Evolutionary conservation across 352 stramenopile genomes (phyloP).

Genomic region (Pythium brachiatum): DNA sequence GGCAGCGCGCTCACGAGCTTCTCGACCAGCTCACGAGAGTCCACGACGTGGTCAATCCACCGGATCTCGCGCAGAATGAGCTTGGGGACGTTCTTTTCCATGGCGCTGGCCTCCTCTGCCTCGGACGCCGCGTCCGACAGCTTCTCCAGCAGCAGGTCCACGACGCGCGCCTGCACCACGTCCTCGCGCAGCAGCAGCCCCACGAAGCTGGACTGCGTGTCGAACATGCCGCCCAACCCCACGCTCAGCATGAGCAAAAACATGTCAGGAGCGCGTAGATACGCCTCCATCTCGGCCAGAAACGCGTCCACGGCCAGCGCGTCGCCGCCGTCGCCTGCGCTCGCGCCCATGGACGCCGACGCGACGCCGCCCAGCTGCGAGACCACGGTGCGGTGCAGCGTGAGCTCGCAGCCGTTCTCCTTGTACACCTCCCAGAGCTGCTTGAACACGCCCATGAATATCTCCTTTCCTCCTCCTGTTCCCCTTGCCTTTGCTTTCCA

Average conservation of each 20-base stretch:
- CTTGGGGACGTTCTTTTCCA: slow-evolving; percentile 55
- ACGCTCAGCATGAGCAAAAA: slow-evolving; percentile 51
- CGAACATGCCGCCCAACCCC: slow-evolving; percentile 37
- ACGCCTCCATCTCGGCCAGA: slow-evolving; percentile 35
- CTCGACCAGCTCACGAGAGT: slow-evolving; percentile 43
- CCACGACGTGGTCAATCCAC: slow-evolving; percentile 55
- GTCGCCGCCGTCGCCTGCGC: slow-evolving; percentile 23
- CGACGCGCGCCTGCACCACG: slow-evolving; percentile 37
- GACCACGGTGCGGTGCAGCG: slow-evolving; percentile 33
- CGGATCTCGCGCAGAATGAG: slow-evolving; percentile 64
- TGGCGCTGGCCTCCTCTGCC: slow-evolving; percentile 31
- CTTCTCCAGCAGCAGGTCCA: slow-evolving; percentile 57
- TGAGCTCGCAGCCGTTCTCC: slow-evolving; percentile 37
- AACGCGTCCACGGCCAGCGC: slow-evolving; percentile 27
- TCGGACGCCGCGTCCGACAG: slow-evolving; percentile 44
- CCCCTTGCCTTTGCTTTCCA: not conserved
- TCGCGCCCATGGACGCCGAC: not conserved
- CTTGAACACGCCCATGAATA: slow-evolving; percentile 34
- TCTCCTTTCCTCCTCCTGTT: not conserved
- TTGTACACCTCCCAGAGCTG: slow-evolving; percentile 48
- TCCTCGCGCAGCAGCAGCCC: slow-evolving; percentile 54
- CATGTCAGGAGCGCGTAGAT: slow-evolving; percentile 35
- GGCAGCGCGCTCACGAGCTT: slow-evolving; percentile 49
- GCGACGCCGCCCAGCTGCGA: slow-evolving; percentile 22
- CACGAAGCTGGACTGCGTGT: slow-evolving; percentile 52